Conservation (phyloP, 2,329 filamentous ascomycete genomes). For the Colletotrichum caudatum region DNA sequence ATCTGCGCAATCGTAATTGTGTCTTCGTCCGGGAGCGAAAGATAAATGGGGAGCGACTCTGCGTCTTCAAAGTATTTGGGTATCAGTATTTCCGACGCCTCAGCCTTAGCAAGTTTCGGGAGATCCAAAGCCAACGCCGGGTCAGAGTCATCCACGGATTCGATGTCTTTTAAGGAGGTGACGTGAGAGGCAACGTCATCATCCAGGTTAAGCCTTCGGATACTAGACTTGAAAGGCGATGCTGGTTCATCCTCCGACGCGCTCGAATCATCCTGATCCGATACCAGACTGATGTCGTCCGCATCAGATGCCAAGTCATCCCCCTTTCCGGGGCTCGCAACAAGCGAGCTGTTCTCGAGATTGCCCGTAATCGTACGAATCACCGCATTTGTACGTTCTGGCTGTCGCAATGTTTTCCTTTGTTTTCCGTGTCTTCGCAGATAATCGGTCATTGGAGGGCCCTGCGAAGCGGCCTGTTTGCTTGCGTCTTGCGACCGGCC, state of each 20-base stretch:
- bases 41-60: constrained; percentile 62
- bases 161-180: constrained; percentile 63
- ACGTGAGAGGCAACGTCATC: constrained; percentile 67
- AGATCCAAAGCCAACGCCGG: constrained; percentile 63
- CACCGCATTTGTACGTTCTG: constrained; percentile 48
- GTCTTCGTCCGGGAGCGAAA: constrained; percentile 67
- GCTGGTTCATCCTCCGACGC: constrained; percentile 62
- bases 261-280: constrained; percentile 68
- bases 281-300: constrained; percentile 64
- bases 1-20: constrained; percentile 77
- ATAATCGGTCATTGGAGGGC: constrained; percentile 61
- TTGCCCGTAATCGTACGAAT: constrained; percentile 53
- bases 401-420: constrained; percentile 51
- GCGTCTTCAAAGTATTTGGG: constrained; percentile 70
- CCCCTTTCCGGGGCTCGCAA: constrained; percentile 54
- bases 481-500: constrained; percentile 47
- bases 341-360: constrained; percentile 51
- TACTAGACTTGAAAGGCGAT: constrained; percentile 63
- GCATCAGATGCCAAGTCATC: constrained; percentile 58
- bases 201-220: constrained; percentile 58
- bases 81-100: constrained; percentile 63
- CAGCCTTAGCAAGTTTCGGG: constrained; percentile 61
- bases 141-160: constrained; percentile 60
- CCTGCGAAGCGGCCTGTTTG: constrained; percentile 48
- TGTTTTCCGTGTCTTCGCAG: constrained; percentile 61